Evolutionary conservation across 345 rosid species (phyloP).

Genomic region (Physaria fendleri): DNA sequence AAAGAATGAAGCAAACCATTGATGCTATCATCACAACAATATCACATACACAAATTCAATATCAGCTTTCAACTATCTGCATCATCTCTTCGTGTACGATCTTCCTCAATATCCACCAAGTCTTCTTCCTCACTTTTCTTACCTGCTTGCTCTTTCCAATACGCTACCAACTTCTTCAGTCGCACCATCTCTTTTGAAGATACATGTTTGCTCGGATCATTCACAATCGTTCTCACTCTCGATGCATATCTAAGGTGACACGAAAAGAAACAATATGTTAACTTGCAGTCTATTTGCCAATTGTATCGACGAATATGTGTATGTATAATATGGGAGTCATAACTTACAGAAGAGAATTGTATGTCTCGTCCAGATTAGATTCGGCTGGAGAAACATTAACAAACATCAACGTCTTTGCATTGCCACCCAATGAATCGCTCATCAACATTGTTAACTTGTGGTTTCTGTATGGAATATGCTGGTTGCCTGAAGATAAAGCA

Average conservation of each 20-base stretch:
- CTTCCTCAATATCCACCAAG: conserved; percentile 74
- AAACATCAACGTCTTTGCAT: conserved; percentile 95
- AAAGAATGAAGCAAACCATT: conserved; percentile 2
- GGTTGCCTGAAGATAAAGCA: conserved; percentile 78
- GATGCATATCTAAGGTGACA: conserved; percentile 72
- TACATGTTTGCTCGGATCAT: conserved; percentile 83
- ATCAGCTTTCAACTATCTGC: conserved; percentile 40
- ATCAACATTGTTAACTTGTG: conserved; percentile 95
- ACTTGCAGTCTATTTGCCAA: not conserved
- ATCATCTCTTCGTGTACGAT: conserved; percentile 40
- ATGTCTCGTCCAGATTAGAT: conserved; percentile 84
- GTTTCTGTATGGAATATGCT: conserved; percentile 87
- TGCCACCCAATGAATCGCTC: conserved; percentile 98
- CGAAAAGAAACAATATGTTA: not conserved
- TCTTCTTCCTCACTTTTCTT: conserved; percentile 70
- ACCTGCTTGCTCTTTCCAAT: conserved; percentile 94
- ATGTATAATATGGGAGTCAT: not conserved
- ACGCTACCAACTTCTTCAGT: conserved; percentile 69
- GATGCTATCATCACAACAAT: not conserved
- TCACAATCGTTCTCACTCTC: conserved; percentile 79
- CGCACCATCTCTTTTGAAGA: conserved; percentile 83
- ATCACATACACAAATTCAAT: conserved; percentile 10
- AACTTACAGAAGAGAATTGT: conserved; percentile 76
- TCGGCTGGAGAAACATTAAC: conserved; percentile 89
- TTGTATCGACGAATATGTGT: not conserved